Evolutionary conservation across 2,329 filamentous ascomycete species (phyloP).

Genomic region (Polychaeton citri): DNA sequence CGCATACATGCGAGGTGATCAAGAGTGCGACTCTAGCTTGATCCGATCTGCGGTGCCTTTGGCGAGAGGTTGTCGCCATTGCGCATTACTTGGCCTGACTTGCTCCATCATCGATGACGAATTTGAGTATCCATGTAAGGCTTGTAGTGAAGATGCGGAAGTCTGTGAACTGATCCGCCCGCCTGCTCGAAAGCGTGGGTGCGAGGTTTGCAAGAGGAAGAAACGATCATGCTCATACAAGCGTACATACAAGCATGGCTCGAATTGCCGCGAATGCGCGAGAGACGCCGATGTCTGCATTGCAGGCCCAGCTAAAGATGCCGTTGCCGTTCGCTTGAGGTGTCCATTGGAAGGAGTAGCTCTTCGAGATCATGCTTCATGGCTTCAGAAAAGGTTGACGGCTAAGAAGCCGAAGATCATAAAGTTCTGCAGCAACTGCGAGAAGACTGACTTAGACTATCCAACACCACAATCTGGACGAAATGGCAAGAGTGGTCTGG

Average conservation of each 20-base stretch:
- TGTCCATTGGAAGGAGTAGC: background rate
- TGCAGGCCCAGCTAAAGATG: constrained; percentile 22
- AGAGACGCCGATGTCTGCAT: constrained; percentile 18
- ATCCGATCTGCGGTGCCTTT: constrained; percentile 8
- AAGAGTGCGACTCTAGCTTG: too few relatives aligned
- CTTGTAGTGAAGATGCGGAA: constrained; percentile 17
- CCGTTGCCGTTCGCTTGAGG: constrained; percentile 10
- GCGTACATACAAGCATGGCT: constrained; percentile 12
- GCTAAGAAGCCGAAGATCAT: background rate
- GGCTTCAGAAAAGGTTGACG: background rate
- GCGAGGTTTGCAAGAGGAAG: constrained; percentile 20
- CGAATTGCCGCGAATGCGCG: constrained; percentile 21
- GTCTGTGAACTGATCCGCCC: constrained; percentile 24
- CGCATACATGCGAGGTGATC: too few relatives aligned
- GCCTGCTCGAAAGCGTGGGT: constrained; percentile 21
- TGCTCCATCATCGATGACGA: constrained; percentile 24
- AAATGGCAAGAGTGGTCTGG: background rate
- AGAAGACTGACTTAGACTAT: background rate
- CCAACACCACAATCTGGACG: background rate
- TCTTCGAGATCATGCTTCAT: background rate
- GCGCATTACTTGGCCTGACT: constrained; percentile 13
- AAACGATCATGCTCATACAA: constrained; percentile 22
- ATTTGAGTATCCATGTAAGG: constrained; percentile 23
- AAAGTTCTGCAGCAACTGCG: background rate
- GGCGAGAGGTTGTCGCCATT: constrained; percentile 19